Conservation (phyloP, 106 monocot species). For the Hemerocallis citrina region DNA sequence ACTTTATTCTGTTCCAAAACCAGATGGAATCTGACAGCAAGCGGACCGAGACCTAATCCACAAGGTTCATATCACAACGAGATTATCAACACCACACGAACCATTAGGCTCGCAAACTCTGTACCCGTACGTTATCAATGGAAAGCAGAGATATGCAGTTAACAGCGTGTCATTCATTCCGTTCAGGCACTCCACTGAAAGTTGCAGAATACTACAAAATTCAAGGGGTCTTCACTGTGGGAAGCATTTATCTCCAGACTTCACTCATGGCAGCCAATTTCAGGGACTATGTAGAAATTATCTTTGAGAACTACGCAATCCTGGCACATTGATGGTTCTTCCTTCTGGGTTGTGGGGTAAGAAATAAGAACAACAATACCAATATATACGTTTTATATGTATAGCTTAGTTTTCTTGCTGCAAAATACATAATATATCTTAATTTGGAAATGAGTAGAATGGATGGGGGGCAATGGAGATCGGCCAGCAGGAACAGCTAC, state of each 20-base stretch:
- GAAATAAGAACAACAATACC: no score
- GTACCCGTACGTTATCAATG: conserved; percentile 37
- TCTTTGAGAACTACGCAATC: conserved; percentile 52
- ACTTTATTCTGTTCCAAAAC: no score
- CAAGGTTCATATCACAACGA: conserved; percentile 70
- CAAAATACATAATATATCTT: no score
- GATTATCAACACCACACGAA: conserved; percentile 37
- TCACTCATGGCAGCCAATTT: conserved; percentile 58
- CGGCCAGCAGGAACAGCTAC: conserved; percentile 29
- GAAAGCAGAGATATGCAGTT: conserved; percentile 54
- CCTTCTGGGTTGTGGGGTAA: conserved; percentile 63
- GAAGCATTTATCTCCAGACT: conserved; percentile 54
- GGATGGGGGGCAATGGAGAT: conserved; percentile 43
- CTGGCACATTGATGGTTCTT: conserved; percentile 58
- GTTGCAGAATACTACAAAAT: conserved; percentile 57
- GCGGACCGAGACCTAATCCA: no score
- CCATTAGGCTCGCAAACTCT: conserved; percentile 61
- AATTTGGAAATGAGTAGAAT: conserved; percentile 19
- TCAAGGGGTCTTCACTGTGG: conserved; percentile 38
- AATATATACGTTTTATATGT: no score
- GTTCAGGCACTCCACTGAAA: conserved; percentile 56
- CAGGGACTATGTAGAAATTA: conserved; percentile 47
- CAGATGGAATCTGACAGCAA: no score
- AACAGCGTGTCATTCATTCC: conserved; percentile 58
- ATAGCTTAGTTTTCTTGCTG: no score